Conservation (phyloP, 192 early-diverging fungal species). For the Thoreauomyces humboldtii region DNA sequence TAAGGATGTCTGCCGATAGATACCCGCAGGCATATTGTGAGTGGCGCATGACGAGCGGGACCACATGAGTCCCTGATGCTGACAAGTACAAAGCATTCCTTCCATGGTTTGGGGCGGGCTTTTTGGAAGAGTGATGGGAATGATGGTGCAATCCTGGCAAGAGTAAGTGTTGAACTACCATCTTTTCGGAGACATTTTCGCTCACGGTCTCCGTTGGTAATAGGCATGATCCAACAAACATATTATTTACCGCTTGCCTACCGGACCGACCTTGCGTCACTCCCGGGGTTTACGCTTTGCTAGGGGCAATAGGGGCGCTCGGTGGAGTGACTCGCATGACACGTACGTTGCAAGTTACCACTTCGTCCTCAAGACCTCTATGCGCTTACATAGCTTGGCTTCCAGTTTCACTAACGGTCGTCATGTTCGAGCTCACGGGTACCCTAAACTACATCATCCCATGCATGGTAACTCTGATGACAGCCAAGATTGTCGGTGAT, state of each 20-base stretch:
- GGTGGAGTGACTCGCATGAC: conserved; percentile 89
- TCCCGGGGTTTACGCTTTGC: conserved; percentile 91
- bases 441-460: conserved; percentile 93
- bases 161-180: conserved; percentile 22
- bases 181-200: neutral
- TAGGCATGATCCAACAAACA: conserved; percentile 25
- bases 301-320: conserved; percentile 90
- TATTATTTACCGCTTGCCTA: conserved; percentile 40
- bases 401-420: conserved; percentile 65
- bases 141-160: conserved; percentile 77
- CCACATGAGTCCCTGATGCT: neutral
- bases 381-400: too few species aligned
- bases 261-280: conserved; percentile 58
- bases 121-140: conserved; percentile 89
- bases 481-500: conserved; percentile 59
- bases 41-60: too few species aligned
- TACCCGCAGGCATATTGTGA: conserved; percentile 49
- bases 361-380: too few species aligned
- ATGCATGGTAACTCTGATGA: conserved; percentile 57
- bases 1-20: conserved; percentile 10
- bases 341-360: too few species aligned
- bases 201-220: neutral
- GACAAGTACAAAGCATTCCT: conserved; percentile 36
- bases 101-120: conserved; percentile 65
- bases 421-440: conserved; percentile 99